These are phyloP conservation scores for Verbena officinalis DNA, from an alignment of 257 asterid species.

Conservation along the genomic window DNA sequence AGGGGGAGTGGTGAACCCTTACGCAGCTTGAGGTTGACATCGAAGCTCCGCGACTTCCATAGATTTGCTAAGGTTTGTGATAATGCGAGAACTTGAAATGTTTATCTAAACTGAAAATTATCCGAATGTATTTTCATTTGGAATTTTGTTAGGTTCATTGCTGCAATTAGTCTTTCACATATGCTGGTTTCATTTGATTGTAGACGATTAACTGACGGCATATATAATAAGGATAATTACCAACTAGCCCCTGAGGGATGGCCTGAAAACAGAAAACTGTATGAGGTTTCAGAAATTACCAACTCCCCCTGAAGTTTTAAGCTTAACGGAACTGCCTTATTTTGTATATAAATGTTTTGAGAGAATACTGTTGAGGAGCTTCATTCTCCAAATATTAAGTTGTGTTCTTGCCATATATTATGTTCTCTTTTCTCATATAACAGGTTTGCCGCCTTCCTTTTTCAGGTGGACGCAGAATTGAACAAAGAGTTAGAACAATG, in stretches of 20 bases:
- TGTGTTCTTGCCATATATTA: conserved; percentile 23
- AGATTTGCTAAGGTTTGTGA: conserved; percentile 81
- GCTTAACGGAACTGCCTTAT: no score
- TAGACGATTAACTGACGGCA: conserved; percentile 9
- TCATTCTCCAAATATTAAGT: no score
- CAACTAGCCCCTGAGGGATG: no score
- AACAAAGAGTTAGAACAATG: conserved; percentile 93
- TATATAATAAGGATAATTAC: neutral
- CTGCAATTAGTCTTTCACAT: conserved; percentile 10
- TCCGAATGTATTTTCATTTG: neutral
- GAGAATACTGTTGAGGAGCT: conserved; percentile 2
- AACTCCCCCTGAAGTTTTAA: no score
- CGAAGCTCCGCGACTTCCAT: conserved; percentile 93
- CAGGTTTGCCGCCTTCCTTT: conserved; percentile 28
- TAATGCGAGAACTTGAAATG: neutral
- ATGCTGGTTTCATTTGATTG: neutral
- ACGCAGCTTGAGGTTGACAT: conserved; percentile 79
- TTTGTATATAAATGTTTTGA: neutral
- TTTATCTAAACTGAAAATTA: neutral
- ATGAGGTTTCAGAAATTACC: no score
- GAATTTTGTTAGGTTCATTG: neutral
- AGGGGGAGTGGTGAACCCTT: conserved; percentile 74
- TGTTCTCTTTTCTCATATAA: neutral
- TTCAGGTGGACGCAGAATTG: conserved; percentile 84
- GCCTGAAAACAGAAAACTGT: no score